Percentiles rank a stretch among this genome's conserved stretches.
Conservation (phyloP, 1,284 basidiomycete species). For the Cryptococcus depauperatus region DNA sequence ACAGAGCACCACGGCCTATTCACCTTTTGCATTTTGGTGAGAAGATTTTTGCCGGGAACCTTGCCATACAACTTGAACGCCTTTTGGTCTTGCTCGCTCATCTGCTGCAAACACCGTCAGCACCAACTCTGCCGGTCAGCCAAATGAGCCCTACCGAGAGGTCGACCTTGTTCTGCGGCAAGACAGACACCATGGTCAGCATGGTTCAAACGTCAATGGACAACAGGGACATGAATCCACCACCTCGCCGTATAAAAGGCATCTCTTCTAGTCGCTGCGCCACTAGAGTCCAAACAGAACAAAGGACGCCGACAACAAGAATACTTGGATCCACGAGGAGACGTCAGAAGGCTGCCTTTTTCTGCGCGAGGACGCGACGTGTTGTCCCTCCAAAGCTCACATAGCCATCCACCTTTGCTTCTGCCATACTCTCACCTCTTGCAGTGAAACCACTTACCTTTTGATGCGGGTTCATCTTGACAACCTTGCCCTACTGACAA, state of each 20-base stretch:
- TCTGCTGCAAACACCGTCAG: conserved; percentile 50
- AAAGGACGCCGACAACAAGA: not conserved
- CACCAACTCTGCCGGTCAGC: not conserved
- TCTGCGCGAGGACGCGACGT: no score
- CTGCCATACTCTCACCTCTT: no score
- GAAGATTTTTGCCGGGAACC: conserved; percentile 80
- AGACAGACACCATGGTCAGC: conserved; percentile 5
- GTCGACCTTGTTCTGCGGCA: conserved; percentile 43
- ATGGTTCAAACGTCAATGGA: not conserved
- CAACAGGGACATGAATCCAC: no score
- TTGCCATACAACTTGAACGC: conserved; percentile 92
- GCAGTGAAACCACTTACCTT: conserved; percentile 27
- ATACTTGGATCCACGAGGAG: not conserved
- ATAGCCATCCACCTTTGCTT: no score
- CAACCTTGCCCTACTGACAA: no score
- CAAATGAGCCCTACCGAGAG: conserved; percentile 31
- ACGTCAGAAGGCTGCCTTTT: not conserved
- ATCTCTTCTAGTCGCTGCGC: not conserved
- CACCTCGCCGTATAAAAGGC: not conserved
- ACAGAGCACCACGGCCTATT: conserved; percentile 14
- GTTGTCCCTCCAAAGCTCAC: no score
- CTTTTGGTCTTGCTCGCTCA: conserved; percentile 86
- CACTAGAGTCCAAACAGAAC: not conserved
- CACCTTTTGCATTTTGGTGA: conserved; percentile 92
- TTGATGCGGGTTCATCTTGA: conserved; percentile 42